Evolutionary conservation across 352 stramenopile genomes (phyloP).

Genomic region (Globisporangium yorkense): DNA sequence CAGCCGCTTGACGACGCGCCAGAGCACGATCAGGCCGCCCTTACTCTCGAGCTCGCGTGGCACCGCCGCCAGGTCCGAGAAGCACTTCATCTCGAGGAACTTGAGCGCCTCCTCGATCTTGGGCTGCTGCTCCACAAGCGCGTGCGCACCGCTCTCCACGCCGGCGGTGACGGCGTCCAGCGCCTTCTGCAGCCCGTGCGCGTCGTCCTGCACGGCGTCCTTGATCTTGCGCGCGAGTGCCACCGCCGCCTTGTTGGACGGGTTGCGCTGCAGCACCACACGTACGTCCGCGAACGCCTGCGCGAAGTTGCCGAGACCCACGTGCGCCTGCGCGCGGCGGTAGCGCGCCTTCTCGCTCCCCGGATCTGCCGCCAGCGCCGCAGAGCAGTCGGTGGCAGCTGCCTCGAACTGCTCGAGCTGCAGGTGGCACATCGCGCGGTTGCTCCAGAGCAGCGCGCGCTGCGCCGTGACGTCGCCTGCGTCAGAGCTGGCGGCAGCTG

Average conservation of each 20-base stretch:
- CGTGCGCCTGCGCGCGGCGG: conserved; percentile 62
- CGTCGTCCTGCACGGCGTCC: conserved; percentile 61
- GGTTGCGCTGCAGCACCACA: conserved; percentile 62
- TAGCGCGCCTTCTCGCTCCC: conserved; percentile 79
- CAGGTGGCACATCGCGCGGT: conserved; percentile 66
- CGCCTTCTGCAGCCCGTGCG: conserved; percentile 75
- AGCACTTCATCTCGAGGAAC: conserved; percentile 76
- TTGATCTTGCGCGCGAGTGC: conserved; percentile 72
- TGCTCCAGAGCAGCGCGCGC: conserved; percentile 65
- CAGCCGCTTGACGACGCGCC: conserved; percentile 32
- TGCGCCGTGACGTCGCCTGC: conserved; percentile 25
- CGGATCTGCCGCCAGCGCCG: conserved; percentile 35
- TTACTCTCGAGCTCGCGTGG: conserved; percentile 49
- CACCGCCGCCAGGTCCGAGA: conserved; percentile 42
- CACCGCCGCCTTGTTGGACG: conserved; percentile 67
- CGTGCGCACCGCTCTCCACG: conserved; percentile 10
- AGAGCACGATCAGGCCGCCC: conserved; percentile 50
- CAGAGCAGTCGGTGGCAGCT: conserved; percentile 49
- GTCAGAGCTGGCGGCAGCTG: background rate
- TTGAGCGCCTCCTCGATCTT: conserved; percentile 55
- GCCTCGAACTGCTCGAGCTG: conserved; percentile 56
- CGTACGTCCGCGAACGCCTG: conserved; percentile 68
- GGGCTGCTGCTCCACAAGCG: conserved; percentile 27
- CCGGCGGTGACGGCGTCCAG: conserved; percentile 45
- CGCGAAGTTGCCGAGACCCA: conserved; percentile 60